Evolutionary conservation across 2,329 filamentous ascomycete species (phyloP).

Genomic region (Cladophialophora exuberans): DNA sequence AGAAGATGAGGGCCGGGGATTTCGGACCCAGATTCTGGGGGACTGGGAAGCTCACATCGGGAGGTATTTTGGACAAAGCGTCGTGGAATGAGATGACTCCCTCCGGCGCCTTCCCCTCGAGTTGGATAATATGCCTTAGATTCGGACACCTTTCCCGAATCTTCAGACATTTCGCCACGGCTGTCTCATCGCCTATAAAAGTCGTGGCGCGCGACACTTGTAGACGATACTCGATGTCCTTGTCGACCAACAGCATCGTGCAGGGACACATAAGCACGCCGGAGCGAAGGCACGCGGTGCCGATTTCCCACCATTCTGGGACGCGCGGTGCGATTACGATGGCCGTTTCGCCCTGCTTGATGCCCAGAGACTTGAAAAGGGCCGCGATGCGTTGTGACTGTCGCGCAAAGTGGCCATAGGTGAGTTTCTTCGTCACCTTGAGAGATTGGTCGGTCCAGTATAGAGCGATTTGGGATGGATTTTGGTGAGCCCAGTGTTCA

Average conservation of each 20-base stretch:
- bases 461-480: constrained; percentile 39
- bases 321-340: constrained; percentile 43
- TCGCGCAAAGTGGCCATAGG: constrained; percentile 42
- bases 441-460: constrained; percentile 44
- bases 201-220: constrained; percentile 40
- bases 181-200: constrained; percentile 43
- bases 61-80: constrained; percentile 34
- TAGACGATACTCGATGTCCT: constrained; percentile 45
- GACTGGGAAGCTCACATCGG: constrained; percentile 26
- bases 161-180: constrained; percentile 40
- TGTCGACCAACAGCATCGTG: constrained; percentile 43
- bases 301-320: constrained; percentile 47
- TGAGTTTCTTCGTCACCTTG: constrained; percentile 35
- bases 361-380: constrained; percentile 39
- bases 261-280: constrained; percentile 45
- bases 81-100: constrained; percentile 36
- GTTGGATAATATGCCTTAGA: constrained; percentile 41
- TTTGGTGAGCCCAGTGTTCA: constrained; percentile 43
- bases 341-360: constrained; percentile 40
- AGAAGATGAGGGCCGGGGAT: constrained; percentile 43
- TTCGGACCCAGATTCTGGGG: constrained; percentile 32
- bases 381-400: constrained; percentile 43
- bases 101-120: constrained; percentile 14
- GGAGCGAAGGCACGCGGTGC: constrained; percentile 41
- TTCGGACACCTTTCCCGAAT: constrained; percentile 38